Evolutionary conservation across 2,329 filamentous ascomycete species (phyloP).

Genomic region (Penicillium sumatraense): DNA sequence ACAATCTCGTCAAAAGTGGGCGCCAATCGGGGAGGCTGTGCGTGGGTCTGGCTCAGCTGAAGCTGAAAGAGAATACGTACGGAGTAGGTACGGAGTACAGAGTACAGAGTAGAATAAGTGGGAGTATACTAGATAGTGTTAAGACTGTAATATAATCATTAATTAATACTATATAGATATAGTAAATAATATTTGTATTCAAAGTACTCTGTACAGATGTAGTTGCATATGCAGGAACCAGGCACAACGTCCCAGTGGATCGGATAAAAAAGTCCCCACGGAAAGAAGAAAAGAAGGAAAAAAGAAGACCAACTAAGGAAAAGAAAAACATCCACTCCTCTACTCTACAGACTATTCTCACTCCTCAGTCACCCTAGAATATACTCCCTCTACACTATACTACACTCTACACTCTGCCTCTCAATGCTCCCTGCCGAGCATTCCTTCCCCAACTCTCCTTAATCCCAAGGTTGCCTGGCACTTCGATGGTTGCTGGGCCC

Average conservation of each 20-base stretch:
- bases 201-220: neutral
- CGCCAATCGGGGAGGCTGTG: too few species aligned
- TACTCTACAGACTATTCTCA: neutral
- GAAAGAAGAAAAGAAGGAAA: constrained; percentile 20
- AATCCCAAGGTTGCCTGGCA: constrained; percentile 43
- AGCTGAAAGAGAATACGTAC: too few species aligned
- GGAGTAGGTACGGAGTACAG: too few species aligned
- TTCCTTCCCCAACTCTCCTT: constrained; percentile 30
- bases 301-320: constrained; percentile 39
- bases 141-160: too few species aligned
- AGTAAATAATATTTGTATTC: too few species aligned
- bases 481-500: constrained; percentile 45
- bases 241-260: constrained; percentile 30
- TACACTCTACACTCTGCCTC: neutral
- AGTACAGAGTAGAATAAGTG: neutral
- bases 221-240: constrained; percentile 2
- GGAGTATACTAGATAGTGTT: too few species aligned
- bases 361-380: too few species aligned
- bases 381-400: neutral
- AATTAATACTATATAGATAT: too few species aligned
- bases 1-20: too few species aligned
- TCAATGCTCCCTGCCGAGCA: constrained; percentile 25
- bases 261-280: constrained; percentile 26
- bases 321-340: constrained; percentile 38
- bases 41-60: too few species aligned